Evolutionary conservation across 1,139 yeast species (phyloP), one percentile per base, ranked within the genome.

Genomic region (Suhomyces ambrosiae): DNA sequence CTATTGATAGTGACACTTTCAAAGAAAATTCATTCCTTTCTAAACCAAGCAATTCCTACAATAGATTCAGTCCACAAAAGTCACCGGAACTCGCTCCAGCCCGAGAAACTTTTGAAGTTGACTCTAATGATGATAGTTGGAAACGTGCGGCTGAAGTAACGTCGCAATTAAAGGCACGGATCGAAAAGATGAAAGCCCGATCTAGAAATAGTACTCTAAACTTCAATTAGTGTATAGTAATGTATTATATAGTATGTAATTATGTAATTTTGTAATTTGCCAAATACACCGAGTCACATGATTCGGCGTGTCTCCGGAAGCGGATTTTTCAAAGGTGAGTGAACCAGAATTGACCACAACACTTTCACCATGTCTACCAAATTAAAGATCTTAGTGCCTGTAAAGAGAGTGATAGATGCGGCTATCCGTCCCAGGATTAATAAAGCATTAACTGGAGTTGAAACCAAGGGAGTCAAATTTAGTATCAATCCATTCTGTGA

Each of bases 401-500:
- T 92, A 32, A 92, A 92, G 67, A 76, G 97, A 50, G 97, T 90
- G 38, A 85, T 92, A 57, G 98, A 92, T 64, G 86, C 86, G 46
- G 96, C 96, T 18, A 78, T 90, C 53, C 86, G 86, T 63, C 98
- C 98, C 33, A 79, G 97, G 54, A 86, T 92, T 63, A 90, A 89
- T 70, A 82, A 87, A 63, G 71, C 95, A 11, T 80, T 80, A 41
- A 84, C 89, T 9, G 96, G 94, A 3, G 82, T 92, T 37, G 96
- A 89, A 54, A 82, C 92, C 41, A 80, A 86, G 49, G 97, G 97
- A 40, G 89, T 88, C 52, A 90, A 90, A 68, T 89, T 85, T 73
- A 80, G 90, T 57, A 88, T 92, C 63, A 92, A 92, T 62, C 98
- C 98, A 39, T 92, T 92, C 65, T 94, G 96, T 66, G 98, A 92